Base-by-base conservation (phyloP, 352 stramenopile species). In the Saprolegnia parasitica region DNA sequence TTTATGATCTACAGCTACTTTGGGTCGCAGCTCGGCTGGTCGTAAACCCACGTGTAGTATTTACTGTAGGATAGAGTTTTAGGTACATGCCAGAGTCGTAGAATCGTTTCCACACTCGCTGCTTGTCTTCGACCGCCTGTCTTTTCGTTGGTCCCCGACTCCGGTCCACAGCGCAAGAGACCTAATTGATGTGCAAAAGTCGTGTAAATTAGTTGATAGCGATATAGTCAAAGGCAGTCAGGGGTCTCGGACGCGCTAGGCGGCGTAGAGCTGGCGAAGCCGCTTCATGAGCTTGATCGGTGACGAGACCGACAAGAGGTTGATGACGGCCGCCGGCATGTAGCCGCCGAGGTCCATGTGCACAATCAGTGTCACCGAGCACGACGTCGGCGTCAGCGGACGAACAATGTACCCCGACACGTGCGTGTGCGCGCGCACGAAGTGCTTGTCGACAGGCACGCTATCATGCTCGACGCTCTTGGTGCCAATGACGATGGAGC, bases 331-430 rank as follows among this genome's bases (percentile, higher is more conserved):
- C 24, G 86, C 77, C 32, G 86, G 86, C 68, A 93, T 90, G 74
- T 86, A 91, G n/a, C 86, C 86, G 10, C 80, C 72, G 56, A 93
- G 73, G 57, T 93, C 84, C 58, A 81, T 83, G 72, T 93, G 86
- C 29, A 83, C 86, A 5, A 93, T 64, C 45, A 93, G 81, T 23
- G 80, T 91, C 58, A 91, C 84, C 52, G 89, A 67, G 67, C 83
- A 91, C 21, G 80, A 49, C 26, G 72, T 72, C 57, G 83, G 74
- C 68, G 78, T 77, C 56, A 77, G 71, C 60, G 91, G 78, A 50
- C 87, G 73, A 56, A 93, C 86, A 26, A 93, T 75, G 78, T 93
- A 93, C 16, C 86, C 86, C 37, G 86, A 91, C 24, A 93, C 75
- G 71, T 87, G 71, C 73, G 81, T 91, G 55, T 78, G 76, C 6